phyloP scores from a whole-genome alignment of 2,329 filamentous ascomycete species.

The Colletotrichum melonis region DNA sequence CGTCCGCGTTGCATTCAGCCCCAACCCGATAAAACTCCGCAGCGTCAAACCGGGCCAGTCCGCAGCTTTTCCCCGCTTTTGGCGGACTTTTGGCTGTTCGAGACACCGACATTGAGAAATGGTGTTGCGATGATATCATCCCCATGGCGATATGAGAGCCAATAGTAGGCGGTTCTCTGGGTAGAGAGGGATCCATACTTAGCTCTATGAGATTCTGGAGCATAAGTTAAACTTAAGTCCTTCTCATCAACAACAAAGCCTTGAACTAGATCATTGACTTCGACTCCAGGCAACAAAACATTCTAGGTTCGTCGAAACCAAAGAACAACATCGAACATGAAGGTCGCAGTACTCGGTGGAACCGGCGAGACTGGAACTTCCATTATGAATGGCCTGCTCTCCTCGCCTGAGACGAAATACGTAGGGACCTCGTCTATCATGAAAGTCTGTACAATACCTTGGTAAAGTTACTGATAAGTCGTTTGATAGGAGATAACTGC shows the following conservation, averaged over 20 bases:
- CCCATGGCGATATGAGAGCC: not conserved
- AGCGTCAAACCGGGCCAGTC: not conserved
- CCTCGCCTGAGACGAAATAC: conserved; percentile 33
- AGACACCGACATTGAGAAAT: not conserved
- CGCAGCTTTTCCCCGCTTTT: not conserved
- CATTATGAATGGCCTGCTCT: conserved; percentile 52
- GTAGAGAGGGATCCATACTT: not conserved
- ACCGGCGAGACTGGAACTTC: conserved; percentile 54
- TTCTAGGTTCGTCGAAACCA: not conserved
- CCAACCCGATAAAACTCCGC: not conserved
- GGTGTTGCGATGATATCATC: not conserved
- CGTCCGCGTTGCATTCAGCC: too few relatives aligned
- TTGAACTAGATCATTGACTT: not conserved
- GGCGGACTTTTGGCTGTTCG: not conserved
- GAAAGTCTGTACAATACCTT: not conserved
- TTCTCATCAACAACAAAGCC: not conserved
- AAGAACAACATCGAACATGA: conserved; percentile 31
- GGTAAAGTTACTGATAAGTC: not conserved
- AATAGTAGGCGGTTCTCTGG: not conserved
- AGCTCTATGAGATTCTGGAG: not conserved
- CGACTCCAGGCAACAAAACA: not conserved
- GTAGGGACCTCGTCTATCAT: not conserved
- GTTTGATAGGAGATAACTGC: conserved; percentile 56
- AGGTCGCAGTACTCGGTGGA: conserved; percentile 51
- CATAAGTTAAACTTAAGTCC: not conserved